phyloP scores from a whole-genome alignment of 768 basidiomycete species.

The Mycena maculata region DNA sequence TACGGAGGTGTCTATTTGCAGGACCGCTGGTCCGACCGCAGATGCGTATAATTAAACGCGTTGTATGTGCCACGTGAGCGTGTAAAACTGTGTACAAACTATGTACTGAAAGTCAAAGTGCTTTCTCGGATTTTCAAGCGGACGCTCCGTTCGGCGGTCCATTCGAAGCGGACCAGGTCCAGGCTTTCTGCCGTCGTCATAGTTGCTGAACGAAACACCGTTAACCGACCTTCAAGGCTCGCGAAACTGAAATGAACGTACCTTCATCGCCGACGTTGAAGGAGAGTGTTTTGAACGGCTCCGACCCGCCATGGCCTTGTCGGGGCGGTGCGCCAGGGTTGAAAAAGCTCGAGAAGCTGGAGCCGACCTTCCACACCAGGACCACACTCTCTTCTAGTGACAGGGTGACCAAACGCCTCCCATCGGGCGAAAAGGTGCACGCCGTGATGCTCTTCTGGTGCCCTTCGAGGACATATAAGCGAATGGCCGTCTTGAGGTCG shows the following conservation, averaged over 20 bases:
- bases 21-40: too few species aligned
- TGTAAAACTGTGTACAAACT: background rate
- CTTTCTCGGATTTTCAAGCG: slow-evolving; percentile 85
- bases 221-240: background rate
- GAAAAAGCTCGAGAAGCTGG: slow-evolving; percentile 90
- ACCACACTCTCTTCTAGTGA: slow-evolving; percentile 88
- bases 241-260: slow-evolving; percentile 48
- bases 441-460: slow-evolving; percentile 86
- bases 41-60: too few species aligned
- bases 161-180: slow-evolving; percentile 83
- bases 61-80: too few species aligned
- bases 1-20: too few species aligned
- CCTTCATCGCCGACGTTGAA: slow-evolving; percentile 90
- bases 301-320: slow-evolving; percentile 84
- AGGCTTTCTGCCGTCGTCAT: slow-evolving; percentile 69
- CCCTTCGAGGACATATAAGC: slow-evolving; percentile 94
- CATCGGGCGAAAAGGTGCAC: slow-evolving; percentile 94
- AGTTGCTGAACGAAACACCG: slow-evolving; percentile 40
- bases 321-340: slow-evolving; percentile 91
- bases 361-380: slow-evolving; percentile 96
- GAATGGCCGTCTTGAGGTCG: slow-evolving; percentile 94
- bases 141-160: slow-evolving; percentile 87
- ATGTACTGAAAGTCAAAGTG: slow-evolving; percentile 88
- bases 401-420: slow-evolving; percentile 86
- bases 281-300: slow-evolving; percentile 88